Percentiles rank a stretch among this genome's conserved stretches.
phyloP scores from a whole-genome alignment of 139 green algal species.

The Coccomyxa sp. region DNA sequence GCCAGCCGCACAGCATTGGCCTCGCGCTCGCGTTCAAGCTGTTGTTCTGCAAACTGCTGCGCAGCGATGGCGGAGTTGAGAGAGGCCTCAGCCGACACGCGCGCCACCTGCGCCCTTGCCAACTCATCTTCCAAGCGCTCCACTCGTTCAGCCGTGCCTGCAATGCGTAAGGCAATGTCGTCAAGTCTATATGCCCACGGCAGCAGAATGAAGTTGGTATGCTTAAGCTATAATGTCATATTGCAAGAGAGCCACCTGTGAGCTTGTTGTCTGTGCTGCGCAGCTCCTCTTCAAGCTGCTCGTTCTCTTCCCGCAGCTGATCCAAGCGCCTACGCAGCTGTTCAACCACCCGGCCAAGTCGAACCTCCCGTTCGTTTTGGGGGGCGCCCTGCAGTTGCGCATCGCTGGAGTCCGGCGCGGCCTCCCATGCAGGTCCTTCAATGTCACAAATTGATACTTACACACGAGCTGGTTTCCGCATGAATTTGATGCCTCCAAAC shows the following conservation, averaged over 20 bases:
- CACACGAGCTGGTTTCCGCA: no score
- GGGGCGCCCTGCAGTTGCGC: neutral
- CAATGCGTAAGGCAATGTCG: neutral
- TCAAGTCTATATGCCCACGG: no score
- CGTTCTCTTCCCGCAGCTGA: slow-evolving; percentile 48
- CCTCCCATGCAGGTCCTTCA: neutral
- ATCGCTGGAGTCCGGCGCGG: neutral
- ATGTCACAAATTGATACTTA: neutral
- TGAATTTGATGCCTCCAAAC: no score
- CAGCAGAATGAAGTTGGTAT: no score
- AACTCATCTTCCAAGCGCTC: slow-evolving; percentile 32
- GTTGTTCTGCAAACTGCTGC: slow-evolving; percentile 12
- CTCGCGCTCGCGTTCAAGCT: slow-evolving; percentile 15
- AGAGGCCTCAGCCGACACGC: slow-evolving; percentile 23
- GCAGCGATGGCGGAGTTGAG: slow-evolving; percentile 10
- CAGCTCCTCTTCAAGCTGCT: slow-evolving; percentile 75
- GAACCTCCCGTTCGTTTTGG: slow-evolving; percentile 10
- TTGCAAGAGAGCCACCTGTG: slow-evolving; percentile 12
- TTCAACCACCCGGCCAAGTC: slow-evolving; percentile 41
- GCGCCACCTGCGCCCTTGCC: slow-evolving; percentile 16
- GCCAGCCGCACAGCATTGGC: slow-evolving; percentile 2
- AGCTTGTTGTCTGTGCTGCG: slow-evolving; percentile 36
- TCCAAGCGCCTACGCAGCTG: slow-evolving; percentile 60
- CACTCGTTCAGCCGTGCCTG: slow-evolving; percentile 30
- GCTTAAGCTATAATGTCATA: no score